phyloP scores from a whole-genome alignment of 2,329 filamentous ascomycete species.

The Colletotrichum camelliae region DNA sequence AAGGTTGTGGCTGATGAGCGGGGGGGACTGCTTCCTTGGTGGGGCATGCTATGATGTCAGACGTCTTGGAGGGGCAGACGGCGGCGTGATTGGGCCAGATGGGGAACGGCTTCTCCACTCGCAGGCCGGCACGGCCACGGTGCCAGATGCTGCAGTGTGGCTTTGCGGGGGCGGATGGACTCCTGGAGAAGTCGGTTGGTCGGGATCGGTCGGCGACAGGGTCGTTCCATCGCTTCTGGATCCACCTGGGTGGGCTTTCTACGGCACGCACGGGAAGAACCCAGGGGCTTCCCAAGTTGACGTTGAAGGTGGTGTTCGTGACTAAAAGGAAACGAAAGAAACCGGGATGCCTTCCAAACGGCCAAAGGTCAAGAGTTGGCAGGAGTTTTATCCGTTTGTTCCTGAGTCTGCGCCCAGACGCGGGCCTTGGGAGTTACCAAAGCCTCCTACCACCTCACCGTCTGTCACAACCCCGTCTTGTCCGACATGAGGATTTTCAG shows the following conservation, averaged over 20 bases:
- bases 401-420: not conserved
- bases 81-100: slow-evolving; percentile 2
- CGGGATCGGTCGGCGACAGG: not conserved
- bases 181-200: not conserved
- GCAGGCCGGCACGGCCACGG: not conserved
- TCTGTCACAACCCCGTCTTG: not conserved
- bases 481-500: not conserved
- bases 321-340: not conserved
- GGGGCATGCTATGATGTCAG: slow-evolving; percentile 18
- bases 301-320: not conserved
- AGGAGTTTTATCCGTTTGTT: not conserved
- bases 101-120: not conserved
- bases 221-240: not conserved
- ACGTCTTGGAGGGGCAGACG: not conserved
- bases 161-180: slow-evolving; percentile 2
- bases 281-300: not conserved
- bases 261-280: not conserved
- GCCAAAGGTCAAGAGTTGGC: not conserved
- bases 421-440: not conserved
- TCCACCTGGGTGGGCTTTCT: not conserved
- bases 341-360: not conserved
- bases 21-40: not conserved
- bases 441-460: not conserved
- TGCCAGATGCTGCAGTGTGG: slow-evolving; percentile 5
- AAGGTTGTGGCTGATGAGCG: slow-evolving; percentile 17